phyloP scores from a whole-genome alignment of 2,329 filamentous ascomycete species.

The Cytospora piceae region DNA sequence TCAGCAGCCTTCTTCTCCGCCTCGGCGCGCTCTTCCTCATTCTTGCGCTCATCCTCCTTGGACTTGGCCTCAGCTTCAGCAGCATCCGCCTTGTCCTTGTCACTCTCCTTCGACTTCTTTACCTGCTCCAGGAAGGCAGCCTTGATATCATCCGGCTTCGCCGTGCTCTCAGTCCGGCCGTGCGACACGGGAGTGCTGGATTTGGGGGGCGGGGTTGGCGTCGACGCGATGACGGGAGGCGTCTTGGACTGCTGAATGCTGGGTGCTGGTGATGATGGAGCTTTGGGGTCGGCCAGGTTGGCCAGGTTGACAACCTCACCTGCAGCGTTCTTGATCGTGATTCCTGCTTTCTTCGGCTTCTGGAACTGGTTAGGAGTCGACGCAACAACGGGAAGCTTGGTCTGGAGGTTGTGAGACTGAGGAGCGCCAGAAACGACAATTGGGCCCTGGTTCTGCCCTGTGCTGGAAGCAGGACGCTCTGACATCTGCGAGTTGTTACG shows the following conservation, averaged over 20 bases:
- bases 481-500: constrained; percentile 81
- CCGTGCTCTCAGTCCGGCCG: constrained; percentile 69
- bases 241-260: constrained; percentile 63
- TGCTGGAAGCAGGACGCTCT: constrained; percentile 68
- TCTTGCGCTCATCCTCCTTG: constrained; percentile 33
- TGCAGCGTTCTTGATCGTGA: constrained; percentile 81
- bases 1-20: constrained; percentile 35
- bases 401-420: constrained; percentile 65
- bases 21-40: constrained; percentile 36
- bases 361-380: constrained; percentile 52
- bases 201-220: constrained; percentile 80
- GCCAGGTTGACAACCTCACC: constrained; percentile 77
- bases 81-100: constrained; percentile 34
- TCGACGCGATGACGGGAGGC: constrained; percentile 72
- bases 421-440: constrained; percentile 63
- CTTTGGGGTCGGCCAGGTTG: constrained; percentile 50
- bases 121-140: constrained; percentile 83
- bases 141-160: constrained; percentile 80
- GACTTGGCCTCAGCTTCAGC: constrained; percentile 36
- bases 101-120: constrained; percentile 60
- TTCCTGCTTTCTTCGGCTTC: constrained; percentile 67
- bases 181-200: constrained; percentile 67
- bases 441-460: constrained; percentile 63
- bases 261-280: constrained; percentile 60
- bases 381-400: constrained; percentile 49